phyloP scores from a whole-genome alignment of 1,284 basidiomycete genomes.

The Ustilago tritici region DNA sequence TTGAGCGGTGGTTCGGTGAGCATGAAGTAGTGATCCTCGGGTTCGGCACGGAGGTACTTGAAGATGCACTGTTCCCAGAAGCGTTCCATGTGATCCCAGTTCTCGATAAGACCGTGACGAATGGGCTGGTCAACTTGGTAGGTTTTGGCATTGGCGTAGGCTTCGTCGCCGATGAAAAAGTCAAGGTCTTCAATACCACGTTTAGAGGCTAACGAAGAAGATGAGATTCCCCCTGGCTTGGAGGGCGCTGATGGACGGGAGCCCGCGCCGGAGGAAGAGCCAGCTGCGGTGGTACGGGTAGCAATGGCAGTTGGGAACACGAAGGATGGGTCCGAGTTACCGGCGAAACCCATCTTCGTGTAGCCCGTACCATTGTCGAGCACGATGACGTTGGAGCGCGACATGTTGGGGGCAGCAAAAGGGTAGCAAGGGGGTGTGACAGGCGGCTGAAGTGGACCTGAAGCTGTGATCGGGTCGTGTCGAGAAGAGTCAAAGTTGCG shows the following conservation, averaged over 20 bases:
- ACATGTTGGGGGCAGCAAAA: slow-evolving; percentile 43
- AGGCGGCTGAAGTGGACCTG: neutral
- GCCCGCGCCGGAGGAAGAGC: slow-evolving; percentile 68
- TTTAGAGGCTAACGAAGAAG: slow-evolving; percentile 80
- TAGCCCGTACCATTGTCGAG: slow-evolving; percentile 95
- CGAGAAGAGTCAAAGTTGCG: neutral
- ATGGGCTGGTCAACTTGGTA: slow-evolving; percentile 98
- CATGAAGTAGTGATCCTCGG: slow-evolving; percentile 98
- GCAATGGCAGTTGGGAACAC: slow-evolving; percentile 70
- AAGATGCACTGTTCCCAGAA: slow-evolving; percentile 99
- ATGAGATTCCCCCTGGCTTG: slow-evolving; percentile 76
- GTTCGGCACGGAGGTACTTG: slow-evolving; percentile 98
- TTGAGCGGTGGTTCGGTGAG: slow-evolving; percentile 98
- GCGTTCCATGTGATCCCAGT: slow-evolving; percentile 99
- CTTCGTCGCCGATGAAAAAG: slow-evolving; percentile 99
- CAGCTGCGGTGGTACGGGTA: slow-evolving; percentile 59
- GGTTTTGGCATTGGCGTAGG: slow-evolving; percentile 87
- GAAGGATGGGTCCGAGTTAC: slow-evolving; percentile 98
- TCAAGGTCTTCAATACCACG: slow-evolving; percentile 98
- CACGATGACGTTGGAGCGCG: slow-evolving; percentile 68
- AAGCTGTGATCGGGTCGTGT: neutral
- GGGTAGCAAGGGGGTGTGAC: neutral
- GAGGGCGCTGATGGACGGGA: slow-evolving; percentile 78
- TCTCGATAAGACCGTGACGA: slow-evolving; percentile 97
- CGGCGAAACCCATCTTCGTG: slow-evolving; percentile 98